Conservation (phyloP, 2,329 filamentous ascomycete species). For the Rachicladosporium sp. region DNA sequence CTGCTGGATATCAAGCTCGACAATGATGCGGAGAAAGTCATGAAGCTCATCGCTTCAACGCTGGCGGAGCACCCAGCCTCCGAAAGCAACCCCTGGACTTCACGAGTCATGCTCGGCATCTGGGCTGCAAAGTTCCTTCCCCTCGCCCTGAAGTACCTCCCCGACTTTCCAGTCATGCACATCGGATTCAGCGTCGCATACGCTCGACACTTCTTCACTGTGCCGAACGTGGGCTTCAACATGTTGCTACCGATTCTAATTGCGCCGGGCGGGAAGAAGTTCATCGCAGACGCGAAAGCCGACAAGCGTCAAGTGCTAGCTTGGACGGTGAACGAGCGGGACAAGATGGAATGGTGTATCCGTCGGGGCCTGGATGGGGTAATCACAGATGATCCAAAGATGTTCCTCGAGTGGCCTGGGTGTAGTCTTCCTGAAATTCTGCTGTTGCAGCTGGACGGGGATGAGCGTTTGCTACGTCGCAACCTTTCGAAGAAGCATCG, state of each 20-base stretch:
- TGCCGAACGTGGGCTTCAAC: constrained; percentile 65
- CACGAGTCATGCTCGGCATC: constrained; percentile 65
- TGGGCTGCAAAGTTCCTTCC: constrained; percentile 70
- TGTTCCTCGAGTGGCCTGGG: constrained; percentile 44
- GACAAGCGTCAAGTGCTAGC: constrained; percentile 52
- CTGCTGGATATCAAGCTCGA: constrained; percentile 81
- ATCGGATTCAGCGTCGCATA: constrained; percentile 57
- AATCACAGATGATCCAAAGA: constrained; percentile 69
- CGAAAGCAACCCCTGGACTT: constrained; percentile 47
- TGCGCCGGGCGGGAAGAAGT: constrained; percentile 52
- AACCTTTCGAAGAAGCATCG: no score
- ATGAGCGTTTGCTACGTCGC: no score
- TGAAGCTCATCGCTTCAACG: constrained; percentile 54
- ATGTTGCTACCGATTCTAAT: constrained; percentile 58
- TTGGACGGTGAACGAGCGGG: constrained; percentile 78
- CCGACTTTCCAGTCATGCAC: constrained; percentile 51
- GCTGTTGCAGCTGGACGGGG: no score
- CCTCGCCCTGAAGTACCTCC: constrained; percentile 49
- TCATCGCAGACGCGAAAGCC: constrained; percentile 39
- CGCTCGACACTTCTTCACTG: constrained; percentile 56
- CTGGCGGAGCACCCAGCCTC: constrained; percentile 40
- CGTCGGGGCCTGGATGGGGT: constrained; percentile 59
- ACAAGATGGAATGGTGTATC: constrained; percentile 73
- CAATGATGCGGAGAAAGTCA: constrained; percentile 57
- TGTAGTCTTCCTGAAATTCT: no score